Evolutionary conservation across 1,284 basidiomycete genomes (phyloP).

Genomic region (Peniophora sp.): DNA sequence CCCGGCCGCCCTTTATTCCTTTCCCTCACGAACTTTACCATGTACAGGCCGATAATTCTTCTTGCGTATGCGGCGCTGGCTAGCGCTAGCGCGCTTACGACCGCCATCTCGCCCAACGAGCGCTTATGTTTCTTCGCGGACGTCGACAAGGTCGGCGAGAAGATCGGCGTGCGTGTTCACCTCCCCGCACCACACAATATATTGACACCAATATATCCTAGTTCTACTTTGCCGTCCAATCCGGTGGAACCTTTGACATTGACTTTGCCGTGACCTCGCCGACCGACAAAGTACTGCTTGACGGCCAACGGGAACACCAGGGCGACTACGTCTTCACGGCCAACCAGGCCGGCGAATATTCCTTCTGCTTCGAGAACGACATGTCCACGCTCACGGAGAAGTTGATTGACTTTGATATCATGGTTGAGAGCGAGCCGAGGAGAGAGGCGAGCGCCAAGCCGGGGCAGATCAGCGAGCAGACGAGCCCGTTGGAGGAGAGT

Average conservation of each 20-base stretch:
- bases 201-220: constrained; percentile 12
- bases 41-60: no score
- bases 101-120: constrained; percentile 80
- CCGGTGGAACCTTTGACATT: constrained; percentile 94
- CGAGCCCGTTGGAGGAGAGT: constrained; percentile 86
- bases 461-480: constrained; percentile 84
- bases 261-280: constrained; percentile 94
- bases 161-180: constrained; percentile 64
- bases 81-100: constrained; percentile 75
- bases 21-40: no score
- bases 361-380: constrained; percentile 98
- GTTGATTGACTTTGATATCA: constrained; percentile 93
- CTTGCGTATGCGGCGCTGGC: constrained; percentile 7
- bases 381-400: constrained; percentile 87
- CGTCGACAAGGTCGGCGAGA: constrained; percentile 91
- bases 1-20: no score
- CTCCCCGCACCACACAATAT: neutral
- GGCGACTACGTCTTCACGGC: constrained; percentile 97
- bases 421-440: constrained; percentile 93
- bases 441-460: constrained; percentile 75
- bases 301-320: constrained; percentile 84
- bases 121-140: constrained; percentile 92
- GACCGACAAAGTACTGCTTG: constrained; percentile 76
- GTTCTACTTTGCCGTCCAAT: constrained; percentile 74
- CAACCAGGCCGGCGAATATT: constrained; percentile 89